Percentiles rank a stretch among this genome's conserved stretches.
Evolutionary conservation across 176 grass and related monocot species (phyloP).

Genomic region (Oropetium thomaeum): DNA sequence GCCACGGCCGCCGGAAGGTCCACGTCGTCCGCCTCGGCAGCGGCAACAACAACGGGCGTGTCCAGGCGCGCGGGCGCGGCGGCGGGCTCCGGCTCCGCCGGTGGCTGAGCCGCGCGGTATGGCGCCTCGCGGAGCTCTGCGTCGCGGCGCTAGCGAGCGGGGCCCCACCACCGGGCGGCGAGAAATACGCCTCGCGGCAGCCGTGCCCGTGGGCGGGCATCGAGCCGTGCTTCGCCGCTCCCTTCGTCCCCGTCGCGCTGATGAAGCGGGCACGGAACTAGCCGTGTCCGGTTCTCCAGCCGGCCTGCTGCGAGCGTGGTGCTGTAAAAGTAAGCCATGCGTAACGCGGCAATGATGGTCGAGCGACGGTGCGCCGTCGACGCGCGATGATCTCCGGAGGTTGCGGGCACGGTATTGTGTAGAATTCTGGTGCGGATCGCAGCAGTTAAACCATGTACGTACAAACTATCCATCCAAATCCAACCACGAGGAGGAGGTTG

Average conservation of each 20-base stretch:
- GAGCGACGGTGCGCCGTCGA: neutral
- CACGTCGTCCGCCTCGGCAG: constrained; percentile 52
- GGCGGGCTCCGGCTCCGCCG: constrained; percentile 18
- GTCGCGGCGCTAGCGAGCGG: constrained; percentile 31
- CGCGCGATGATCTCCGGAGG: neutral
- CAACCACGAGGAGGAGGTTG: neutral
- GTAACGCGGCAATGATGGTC: too few relatives aligned
- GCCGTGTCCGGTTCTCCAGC: neutral
- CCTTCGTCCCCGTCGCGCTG: constrained; percentile 47
- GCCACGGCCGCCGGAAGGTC: constrained; percentile 41
- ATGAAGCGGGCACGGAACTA: constrained; percentile 22
- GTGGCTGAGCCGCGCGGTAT: constrained; percentile 34
- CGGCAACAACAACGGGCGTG: neutral
- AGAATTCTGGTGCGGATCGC: too few relatives aligned
- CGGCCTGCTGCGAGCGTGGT: too few relatives aligned
- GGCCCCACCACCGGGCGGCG: neutral
- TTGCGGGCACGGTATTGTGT: too few relatives aligned
- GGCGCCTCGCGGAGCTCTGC: constrained; percentile 39
- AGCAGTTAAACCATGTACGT: too few relatives aligned
- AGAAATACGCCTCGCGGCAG: too few relatives aligned
- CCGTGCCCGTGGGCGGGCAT: constrained; percentile 27
- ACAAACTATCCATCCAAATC: neutral
- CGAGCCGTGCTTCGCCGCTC: constrained; percentile 48
- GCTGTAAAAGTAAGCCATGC: too few relatives aligned
- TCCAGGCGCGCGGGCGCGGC: neutral